phyloP scores from a whole-genome alignment of 2,329 filamentous ascomycete species.

The Hypoxylon sp. region DNA sequence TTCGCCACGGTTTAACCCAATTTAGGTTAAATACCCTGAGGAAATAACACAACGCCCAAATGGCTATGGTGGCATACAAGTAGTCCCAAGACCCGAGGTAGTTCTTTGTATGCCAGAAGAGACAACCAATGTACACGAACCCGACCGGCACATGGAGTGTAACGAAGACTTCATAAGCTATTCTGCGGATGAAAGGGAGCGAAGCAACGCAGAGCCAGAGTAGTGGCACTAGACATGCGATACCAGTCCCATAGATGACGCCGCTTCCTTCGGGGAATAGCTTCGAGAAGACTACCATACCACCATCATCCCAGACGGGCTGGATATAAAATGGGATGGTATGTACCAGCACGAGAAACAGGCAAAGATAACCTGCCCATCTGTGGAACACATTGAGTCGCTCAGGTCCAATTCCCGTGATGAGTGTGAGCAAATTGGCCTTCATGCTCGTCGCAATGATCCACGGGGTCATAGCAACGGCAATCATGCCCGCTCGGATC shows the following conservation, averaged over 20 bases:
- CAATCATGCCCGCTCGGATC: slow-evolving; percentile 90
- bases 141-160: slow-evolving; percentile 86
- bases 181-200: slow-evolving; percentile 80
- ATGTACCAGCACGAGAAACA: slow-evolving; percentile 87
- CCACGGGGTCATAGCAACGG: slow-evolving; percentile 93
- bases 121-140: slow-evolving; percentile 82
- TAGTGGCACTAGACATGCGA: slow-evolving; percentile 85
- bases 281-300: slow-evolving; percentile 77
- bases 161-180: slow-evolving; percentile 89
- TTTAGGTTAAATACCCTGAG: slow-evolving; percentile 88
- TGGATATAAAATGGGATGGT: slow-evolving; percentile 91
- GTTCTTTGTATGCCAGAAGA: slow-evolving; percentile 98
- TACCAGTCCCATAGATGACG: slow-evolving; percentile 87
- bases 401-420: slow-evolving; percentile 94
- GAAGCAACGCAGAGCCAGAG: slow-evolving; percentile 89
- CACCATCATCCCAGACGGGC: slow-evolving; percentile 85
- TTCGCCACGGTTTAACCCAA: slow-evolving; percentile 84
- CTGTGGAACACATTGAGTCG: slow-evolving; percentile 93
- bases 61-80: slow-evolving; percentile 82
- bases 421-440: slow-evolving; percentile 84
- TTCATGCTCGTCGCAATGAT: slow-evolving; percentile 92
- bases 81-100: slow-evolving; percentile 93
- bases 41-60: slow-evolving; percentile 83
- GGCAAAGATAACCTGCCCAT: slow-evolving; percentile 89
- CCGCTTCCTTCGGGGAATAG: slow-evolving; percentile 77